These are phyloP conservation scores for Xylaria sp. DNA, from an alignment of 2,329 filamentous ascomycete genomes.

Conservation along the genomic window DNA sequence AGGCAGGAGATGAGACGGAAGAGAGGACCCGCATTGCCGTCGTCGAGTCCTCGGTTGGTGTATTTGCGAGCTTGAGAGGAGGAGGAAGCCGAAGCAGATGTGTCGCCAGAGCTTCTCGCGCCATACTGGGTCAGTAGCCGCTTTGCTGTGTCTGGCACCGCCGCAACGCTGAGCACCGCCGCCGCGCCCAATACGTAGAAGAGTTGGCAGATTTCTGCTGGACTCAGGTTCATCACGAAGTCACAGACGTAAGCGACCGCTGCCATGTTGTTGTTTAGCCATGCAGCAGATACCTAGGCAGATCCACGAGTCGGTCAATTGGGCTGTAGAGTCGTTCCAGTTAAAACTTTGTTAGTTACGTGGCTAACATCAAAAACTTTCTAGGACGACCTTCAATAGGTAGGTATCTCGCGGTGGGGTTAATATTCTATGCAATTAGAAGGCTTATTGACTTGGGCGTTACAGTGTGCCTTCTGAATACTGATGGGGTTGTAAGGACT, in stretches of 20 bases:
- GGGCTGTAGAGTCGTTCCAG: neutral
- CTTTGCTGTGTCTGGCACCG: slow-evolving; percentile 57
- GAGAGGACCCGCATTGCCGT: slow-evolving; percentile 37
- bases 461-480: too few relatives aligned
- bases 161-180: slow-evolving; percentile 55
- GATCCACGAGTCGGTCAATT: neutral
- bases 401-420: neutral
- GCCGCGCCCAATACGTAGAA: slow-evolving; percentile 59
- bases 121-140: slow-evolving; percentile 62
- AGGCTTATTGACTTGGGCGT: neutral
- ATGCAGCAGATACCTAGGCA: neutral
- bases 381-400: neutral
- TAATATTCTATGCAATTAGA: slow-evolving; percentile 17
- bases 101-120: slow-evolving; percentile 51
- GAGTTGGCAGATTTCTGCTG: slow-evolving; percentile 54
- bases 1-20: slow-evolving; percentile 48
- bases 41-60: slow-evolving; percentile 1
- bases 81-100: slow-evolving; percentile 10
- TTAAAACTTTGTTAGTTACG: neutral
- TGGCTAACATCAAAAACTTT: neutral
- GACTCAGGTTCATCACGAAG: slow-evolving; percentile 36
- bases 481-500: too few relatives aligned
- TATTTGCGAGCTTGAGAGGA: slow-evolving; percentile 1
- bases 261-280: slow-evolving; percentile 12
- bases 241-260: slow-evolving; percentile 21